phyloP scores from a whole-genome alignment of 225 moss, liverwort and hornwort genomes.

The Antitrichia curtipendula region DNA sequence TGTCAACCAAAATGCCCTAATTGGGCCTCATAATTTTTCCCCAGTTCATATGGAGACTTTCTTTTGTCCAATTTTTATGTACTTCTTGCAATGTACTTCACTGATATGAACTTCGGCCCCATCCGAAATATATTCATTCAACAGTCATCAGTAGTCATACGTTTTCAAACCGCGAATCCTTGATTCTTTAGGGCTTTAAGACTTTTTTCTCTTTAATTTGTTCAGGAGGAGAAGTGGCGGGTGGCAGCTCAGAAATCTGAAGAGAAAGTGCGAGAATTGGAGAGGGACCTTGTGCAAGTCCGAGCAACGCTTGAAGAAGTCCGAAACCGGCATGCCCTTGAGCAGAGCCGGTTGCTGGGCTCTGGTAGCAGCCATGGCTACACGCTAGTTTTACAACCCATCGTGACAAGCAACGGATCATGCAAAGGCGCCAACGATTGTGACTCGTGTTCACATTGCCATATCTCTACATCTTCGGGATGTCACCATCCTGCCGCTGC shows the following conservation, averaged over 20 bases:
- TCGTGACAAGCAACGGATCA: neutral
- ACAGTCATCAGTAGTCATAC: no score
- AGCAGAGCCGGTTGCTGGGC: constrained; percentile 42
- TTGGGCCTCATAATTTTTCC: neutral
- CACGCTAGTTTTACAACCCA: constrained; percentile 34
- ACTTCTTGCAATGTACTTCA: neutral
- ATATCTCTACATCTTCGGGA: neutral
- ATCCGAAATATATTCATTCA: neutral
- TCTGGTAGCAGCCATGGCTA: constrained; percentile 32
- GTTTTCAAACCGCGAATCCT: neutral
- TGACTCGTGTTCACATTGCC: constrained; percentile 11
- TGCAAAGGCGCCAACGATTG: neutral
- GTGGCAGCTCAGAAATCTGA: constrained; percentile 18
- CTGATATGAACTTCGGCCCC: neutral
- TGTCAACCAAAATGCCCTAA: no score
- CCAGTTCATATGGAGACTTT: neutral
- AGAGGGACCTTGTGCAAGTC: constrained; percentile 14
- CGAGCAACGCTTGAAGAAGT: constrained; percentile 34
- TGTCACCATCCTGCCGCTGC: neutral
- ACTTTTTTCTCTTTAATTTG: neutral
- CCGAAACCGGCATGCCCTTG: constrained; percentile 31
- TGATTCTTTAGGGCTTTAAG: neutral
- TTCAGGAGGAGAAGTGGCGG: constrained; percentile 30
- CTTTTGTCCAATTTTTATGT: neutral
- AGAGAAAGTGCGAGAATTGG: constrained; percentile 22